These are phyloP conservation scores for Astrocystis sublimbata DNA, from an alignment of 495 filamentous ascomycete species.

Conservation along the genomic window DNA sequence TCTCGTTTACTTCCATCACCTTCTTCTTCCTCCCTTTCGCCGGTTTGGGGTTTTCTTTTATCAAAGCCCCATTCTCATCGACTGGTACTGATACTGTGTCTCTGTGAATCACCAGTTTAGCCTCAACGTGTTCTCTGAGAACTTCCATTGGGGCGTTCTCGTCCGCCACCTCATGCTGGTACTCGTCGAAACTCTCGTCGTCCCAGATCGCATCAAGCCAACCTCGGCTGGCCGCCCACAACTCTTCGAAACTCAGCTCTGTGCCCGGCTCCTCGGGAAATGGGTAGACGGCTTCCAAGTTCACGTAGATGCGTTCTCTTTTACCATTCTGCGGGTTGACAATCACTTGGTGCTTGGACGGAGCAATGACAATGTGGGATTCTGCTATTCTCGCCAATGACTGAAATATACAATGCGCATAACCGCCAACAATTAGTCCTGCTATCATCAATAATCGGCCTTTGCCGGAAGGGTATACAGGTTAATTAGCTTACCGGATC, in stretches of 20 bases:
- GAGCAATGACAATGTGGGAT: constrained; percentile 51
- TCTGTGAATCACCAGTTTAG: constrained; percentile 48
- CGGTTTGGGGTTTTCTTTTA: constrained; percentile 34
- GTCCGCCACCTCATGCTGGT: constrained; percentile 19
- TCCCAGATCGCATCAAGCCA: constrained; percentile 77
- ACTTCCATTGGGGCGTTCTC: constrained; percentile 29
- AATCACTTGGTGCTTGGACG: constrained; percentile 65
- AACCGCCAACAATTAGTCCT: constrained; percentile 88
- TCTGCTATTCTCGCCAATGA: constrained; percentile 52
- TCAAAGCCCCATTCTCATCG: constrained; percentile 54
- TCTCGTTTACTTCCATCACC: constrained; percentile 75
- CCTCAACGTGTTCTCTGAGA: constrained; percentile 29
- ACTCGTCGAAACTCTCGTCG: constrained; percentile 34
- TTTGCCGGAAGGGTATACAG: constrained; percentile 34
- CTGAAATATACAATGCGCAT: constrained; percentile 51
- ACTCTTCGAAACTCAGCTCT: constrained; percentile 88
- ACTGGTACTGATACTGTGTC: constrained; percentile 42
- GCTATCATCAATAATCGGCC: constrained; percentile 83
- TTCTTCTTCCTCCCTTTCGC: constrained; percentile 63
- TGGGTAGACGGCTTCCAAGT: constrained; percentile 82
- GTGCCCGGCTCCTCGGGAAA: constrained; percentile 63
- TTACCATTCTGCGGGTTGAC: constrained; percentile 77
- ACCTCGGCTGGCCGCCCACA: constrained; percentile 75
- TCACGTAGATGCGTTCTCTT: constrained; percentile 81
- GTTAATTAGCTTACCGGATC: constrained; percentile 78